Base-by-base conservation (phyloP, 306 rosid genomes). In the Cucurbita maxima region DNA sequence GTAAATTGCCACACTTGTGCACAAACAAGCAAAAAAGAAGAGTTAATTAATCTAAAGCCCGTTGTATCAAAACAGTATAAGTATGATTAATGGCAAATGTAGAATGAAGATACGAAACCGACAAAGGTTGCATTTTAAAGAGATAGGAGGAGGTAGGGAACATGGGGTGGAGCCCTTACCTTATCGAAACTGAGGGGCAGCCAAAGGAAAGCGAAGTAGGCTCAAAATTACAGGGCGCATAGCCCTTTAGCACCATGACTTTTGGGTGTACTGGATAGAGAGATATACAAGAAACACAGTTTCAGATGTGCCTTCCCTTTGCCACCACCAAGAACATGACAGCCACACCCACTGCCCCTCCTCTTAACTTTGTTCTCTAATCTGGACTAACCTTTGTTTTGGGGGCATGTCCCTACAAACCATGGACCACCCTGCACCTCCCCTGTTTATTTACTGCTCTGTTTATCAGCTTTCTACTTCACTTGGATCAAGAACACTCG, bases 391-490 rank as follows among this genome's bases (percentile, higher is more conserved):
- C 30, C 55, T 55, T 73, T 73, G 60, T 71, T 52, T 72, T 38
- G 22, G 15, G 47, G 47, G 7, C 76, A 30, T 55, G 16, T 55
- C 14, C 70, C 66, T 34, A 52, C 76, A 50, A 53, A 55, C 3
- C 7, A 40, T 19, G 76, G 76, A 73, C 76, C 54, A 73, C 67
- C 14, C 18, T 55, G 71, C 74, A 70, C 55, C 12, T 30, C 5
- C 16, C n/a, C 18, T 30, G 34, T 68, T 56, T 20, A 20, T 56
- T 56, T 8, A 10, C 52, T 68, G 73, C 38, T 70, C 19, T 15
- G 6, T 20, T 3, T 70, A 12, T 59, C 16, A 48, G n/a, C 74
- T 67, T 45, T 67, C 19, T 44, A 19, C 15, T 43, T 38, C 45
- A 36, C 69, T 38, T 38, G 3, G 6, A 15, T 37, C 69, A 62